These are phyloP conservation scores for Colletotrichum truncatum DNA, from an alignment of 2,329 filamentous ascomycete genomes.

Conservation along the genomic window DNA sequence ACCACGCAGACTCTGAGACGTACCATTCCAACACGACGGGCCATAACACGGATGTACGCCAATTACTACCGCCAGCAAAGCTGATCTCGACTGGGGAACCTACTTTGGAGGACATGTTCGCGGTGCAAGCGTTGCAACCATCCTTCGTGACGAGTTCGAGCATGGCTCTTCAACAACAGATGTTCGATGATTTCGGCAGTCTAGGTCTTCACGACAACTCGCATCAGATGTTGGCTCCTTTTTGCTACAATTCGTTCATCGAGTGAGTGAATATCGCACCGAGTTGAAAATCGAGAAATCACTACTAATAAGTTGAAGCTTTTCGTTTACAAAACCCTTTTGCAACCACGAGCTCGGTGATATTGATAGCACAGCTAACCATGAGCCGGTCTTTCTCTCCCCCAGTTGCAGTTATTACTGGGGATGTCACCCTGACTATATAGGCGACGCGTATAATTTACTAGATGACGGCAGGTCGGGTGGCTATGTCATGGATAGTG, in stretches of 20 bases:
- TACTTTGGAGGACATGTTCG: background rate
- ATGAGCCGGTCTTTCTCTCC: background rate
- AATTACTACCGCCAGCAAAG: background rate
- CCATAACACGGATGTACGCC: background rate
- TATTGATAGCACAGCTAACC: background rate
- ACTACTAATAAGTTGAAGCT: background rate
- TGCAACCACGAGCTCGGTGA: background rate
- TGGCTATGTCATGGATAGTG: too few relatives aligned
- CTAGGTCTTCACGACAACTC: background rate
- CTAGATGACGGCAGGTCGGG: too few relatives aligned
- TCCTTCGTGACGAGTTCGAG: background rate
- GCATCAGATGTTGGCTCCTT: background rate
- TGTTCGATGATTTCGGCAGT: background rate
- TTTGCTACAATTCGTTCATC: background rate
- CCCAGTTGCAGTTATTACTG: too few relatives aligned
- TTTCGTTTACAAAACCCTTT: background rate
- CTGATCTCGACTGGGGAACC: background rate
- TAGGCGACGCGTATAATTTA: too few relatives aligned
- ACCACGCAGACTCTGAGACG: too few relatives aligned
- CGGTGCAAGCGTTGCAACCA: background rate
- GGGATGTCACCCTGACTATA: too few relatives aligned
- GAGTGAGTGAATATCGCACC: background rate
- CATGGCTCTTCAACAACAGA: background rate
- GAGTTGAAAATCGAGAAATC: background rate
- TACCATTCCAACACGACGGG: background rate